Conservation (phyloP, 352 stramenopile genomes). For the Phytopythium delawarense region DNA sequence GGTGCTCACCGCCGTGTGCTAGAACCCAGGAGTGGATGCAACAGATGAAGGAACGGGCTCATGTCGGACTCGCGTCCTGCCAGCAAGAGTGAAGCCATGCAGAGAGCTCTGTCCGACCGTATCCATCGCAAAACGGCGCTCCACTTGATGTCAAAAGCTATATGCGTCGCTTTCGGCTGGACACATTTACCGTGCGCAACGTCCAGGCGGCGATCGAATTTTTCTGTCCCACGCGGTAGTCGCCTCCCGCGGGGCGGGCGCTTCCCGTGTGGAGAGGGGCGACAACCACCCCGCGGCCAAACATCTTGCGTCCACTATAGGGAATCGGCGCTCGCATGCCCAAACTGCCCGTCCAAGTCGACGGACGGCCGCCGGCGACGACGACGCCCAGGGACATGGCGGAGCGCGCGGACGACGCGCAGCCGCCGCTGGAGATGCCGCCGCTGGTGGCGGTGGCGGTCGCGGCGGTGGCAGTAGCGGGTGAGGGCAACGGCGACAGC, state of each 20-base stretch:
- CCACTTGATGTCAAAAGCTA: background rate
- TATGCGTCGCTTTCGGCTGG: background rate
- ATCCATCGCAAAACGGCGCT: background rate
- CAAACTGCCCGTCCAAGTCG: background rate
- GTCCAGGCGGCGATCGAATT: background rate
- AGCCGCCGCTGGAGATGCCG: background rate
- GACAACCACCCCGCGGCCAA: background rate
- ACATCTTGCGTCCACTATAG: conserved; percentile 1
- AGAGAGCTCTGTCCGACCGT: background rate
- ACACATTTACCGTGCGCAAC: background rate
- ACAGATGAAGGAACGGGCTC: background rate
- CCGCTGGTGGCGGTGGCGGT: background rate
- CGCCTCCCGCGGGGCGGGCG: background rate
- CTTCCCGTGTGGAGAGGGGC: background rate
- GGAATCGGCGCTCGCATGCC: background rate
- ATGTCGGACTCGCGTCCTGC: background rate
- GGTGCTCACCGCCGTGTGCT: too few species aligned
- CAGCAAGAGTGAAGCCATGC: background rate
- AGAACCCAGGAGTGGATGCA: too few species aligned
- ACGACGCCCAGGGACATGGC: background rate
- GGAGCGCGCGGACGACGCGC: background rate
- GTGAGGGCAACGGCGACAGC: background rate
- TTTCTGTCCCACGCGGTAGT: background rate
- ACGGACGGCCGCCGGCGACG: background rate
- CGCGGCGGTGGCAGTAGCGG: background rate